phyloP scores from a whole-genome alignment of 139 green algal species.

The Deuterostichococcus epilithicus region DNA sequence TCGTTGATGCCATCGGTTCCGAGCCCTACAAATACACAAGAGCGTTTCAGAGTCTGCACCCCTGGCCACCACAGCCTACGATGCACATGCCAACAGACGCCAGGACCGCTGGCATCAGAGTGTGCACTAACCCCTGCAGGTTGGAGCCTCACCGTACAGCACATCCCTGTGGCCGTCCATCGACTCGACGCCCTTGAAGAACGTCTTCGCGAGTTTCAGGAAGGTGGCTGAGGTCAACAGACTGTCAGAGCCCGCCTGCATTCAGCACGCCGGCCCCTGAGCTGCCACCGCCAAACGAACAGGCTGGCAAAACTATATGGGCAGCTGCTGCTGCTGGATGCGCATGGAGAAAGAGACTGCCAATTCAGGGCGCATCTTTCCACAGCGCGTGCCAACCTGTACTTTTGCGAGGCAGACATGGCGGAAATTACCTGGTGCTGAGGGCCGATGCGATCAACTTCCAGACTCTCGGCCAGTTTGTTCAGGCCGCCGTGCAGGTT shows the following conservation, averaged over 20 bases:
- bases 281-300: neutral
- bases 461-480: constrained; percentile 91
- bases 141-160: too few species aligned
- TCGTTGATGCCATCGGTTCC: neutral
- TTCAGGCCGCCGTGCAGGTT: constrained; percentile 96
- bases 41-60: neutral
- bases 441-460: constrained; percentile 92
- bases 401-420: too few species aligned
- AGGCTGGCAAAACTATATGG: constrained; percentile 9
- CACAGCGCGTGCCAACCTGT: neutral
- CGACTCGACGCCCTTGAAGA: constrained; percentile 76
- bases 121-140: too few species aligned
- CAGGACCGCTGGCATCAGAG: too few species aligned
- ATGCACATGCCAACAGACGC: too few species aligned
- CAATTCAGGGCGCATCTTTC: neutral
- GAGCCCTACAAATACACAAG: too few species aligned
- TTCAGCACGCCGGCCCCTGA: constrained; percentile 1
- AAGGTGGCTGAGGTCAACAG: constrained; percentile 91
- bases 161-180: constrained; percentile 73
- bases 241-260: constrained; percentile 86
- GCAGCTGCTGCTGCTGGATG: neutral
- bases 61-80: too few species aligned
- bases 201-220: constrained; percentile 81
- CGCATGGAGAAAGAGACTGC: constrained; percentile 5
- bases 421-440: constrained; percentile 86